Base-by-base conservation (phyloP, 176 grass and related monocot genomes). In the Puya raimondii region DNA sequence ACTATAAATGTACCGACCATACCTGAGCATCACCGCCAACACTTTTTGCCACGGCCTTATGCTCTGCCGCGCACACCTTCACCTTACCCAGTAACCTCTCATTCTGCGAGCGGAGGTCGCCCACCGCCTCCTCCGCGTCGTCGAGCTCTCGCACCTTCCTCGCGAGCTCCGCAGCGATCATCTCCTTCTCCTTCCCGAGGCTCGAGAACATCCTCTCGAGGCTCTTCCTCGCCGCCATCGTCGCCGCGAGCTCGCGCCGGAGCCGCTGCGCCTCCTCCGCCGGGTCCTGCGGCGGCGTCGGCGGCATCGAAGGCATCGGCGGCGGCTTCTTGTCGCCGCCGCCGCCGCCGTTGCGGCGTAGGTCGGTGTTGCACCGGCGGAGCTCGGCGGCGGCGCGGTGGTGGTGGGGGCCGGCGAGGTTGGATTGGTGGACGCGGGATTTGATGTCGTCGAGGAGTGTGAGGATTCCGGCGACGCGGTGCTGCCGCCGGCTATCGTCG, bases 141-240 rank as follows among this genome's bases (percentile, higher is more conserved):
- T 26, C 53, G 22, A 85, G 20, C 72, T 80, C 65, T 1, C 59
- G 64, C 66, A 61, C 63, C 74, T 52, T 80, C 49, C 51, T 63
- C 12, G 59, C 70, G 61, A 85, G 82, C 76, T 85, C 82, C 49
- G 61, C 29, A 48, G 72, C 57, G 22, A 80, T 70, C 12, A 74
- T 53, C 10, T 71, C 77, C 16, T 73, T 85, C 51, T 80, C 82
- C 74, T 70, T 80, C 17, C 67, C 70, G 1, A 85, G 64, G 49
- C 77, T 80, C 17, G 64, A 23, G 71, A 73, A 85, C 66, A 80
- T 73, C 66, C 50, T 85, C 67, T 80, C 72, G 4, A 65, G 56
- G 50, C 51, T 76, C 27, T 65, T 73, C 18, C 71, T 71, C 69
- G 77, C 82, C 27, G 33, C 72, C 12, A 58, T 18, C 58, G 14